phyloP scores from a whole-genome alignment of 345 rosid genomes.

The Brassica rapa region DNA sequence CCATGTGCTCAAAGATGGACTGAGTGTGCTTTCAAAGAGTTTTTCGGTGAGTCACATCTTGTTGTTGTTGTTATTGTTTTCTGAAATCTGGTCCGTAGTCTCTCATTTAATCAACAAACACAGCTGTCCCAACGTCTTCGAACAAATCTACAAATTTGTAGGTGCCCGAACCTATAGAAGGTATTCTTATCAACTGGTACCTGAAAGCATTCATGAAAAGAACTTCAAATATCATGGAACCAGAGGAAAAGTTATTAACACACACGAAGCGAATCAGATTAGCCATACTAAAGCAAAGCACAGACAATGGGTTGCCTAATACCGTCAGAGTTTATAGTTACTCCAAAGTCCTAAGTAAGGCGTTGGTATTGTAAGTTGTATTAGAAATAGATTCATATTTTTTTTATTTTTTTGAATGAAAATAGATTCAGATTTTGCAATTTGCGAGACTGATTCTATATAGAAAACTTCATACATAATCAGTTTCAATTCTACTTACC shows the following conservation, averaged over 20 bases:
- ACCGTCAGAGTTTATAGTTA: not conserved
- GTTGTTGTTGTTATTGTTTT: not conserved
- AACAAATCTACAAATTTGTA: not conserved
- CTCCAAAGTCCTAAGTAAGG: not conserved
- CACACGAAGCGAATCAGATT: not conserved
- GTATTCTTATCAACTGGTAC: not conserved
- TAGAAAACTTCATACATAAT: not conserved
- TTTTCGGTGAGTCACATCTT: not conserved
- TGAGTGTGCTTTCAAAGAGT: not conserved
- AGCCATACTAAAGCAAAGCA: not conserved
- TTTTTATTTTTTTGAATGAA: too few relatives aligned
- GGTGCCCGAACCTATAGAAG: not conserved
- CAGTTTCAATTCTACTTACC: not conserved
- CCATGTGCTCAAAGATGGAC: not conserved
- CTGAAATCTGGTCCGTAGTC: not conserved
- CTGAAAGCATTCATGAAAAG: not conserved
- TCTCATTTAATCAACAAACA: not conserved
- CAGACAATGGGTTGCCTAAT: not conserved
- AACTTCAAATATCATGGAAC: not conserved
- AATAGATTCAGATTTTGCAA: too few relatives aligned
- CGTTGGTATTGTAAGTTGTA: not conserved
- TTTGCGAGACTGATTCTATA: too few relatives aligned
- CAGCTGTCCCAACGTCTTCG: not conserved
- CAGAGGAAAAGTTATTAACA: not conserved
- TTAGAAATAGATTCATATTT: too few relatives aligned